Evolutionary conservation across 2,329 filamentous ascomycete genomes (phyloP), one percentile per base, ranked within the genome.

Genomic region (Alternaria dauci): DNA sequence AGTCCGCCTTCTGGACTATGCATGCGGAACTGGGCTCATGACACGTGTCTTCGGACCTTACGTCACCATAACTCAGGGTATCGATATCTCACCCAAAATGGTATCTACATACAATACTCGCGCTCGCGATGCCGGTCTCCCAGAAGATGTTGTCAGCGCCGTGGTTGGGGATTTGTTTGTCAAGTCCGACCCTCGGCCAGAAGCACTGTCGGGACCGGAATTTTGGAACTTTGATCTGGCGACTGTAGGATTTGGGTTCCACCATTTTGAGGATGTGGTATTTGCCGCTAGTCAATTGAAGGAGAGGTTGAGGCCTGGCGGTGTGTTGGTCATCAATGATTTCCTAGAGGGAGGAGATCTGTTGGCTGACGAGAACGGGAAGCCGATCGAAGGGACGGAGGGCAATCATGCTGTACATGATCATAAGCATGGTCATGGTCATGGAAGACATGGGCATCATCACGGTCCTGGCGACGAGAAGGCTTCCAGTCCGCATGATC

Each of bases 21-120:
- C 51, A n/a, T 42, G 51, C 39, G 51, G 51, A 0, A 53, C 51
- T 6, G 51, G 51, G 4, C 58, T 58, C 51, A 59, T 51, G 11
- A 39, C 44, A 48, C 52, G 89, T 86, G 82, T 86, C 14, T 81
- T 91, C 14, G 85, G 84, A 1, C 86, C 88, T 2, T 88, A 86
- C 67, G 84, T 87, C 3, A 88, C 86, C 1, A 83, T 88, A 65
- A 86, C 87, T 48, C 79, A 89, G 16, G 91, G 90, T 42, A 83
- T 94, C 44, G 91, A 94, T 72, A 79, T 93, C 57, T 89, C 90
- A 0, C 84, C 88, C 63, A 87, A 87, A 61, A 93, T 93, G 91
- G 85, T 92, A 5, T 79, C 81, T 0, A 81, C 83, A 7, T 94
- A 89, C 80, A 93, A 93, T 72, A 77, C 80, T 11, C 82, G 85